Evolutionary conservation across 225 moss, liverwort and hornwort species (phyloP), one percentile per base, ranked within the genome.

Genomic region (Ulota crispa): DNA sequence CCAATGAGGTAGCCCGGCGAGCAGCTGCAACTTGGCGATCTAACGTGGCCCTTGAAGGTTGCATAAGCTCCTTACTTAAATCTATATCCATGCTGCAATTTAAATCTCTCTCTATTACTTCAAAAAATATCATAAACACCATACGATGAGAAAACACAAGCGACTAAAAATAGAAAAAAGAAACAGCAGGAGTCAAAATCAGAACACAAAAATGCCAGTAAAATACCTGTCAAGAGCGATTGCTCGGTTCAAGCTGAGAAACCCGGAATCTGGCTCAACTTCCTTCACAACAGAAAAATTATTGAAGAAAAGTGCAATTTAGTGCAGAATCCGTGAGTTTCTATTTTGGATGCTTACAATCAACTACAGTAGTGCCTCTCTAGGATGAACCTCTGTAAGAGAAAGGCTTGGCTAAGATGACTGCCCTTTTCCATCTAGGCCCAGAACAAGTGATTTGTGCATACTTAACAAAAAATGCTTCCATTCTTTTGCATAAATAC

Each of bases 61-160:
- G 91, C 93, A 87, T 88, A 24, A 99, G 89, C 88, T 95, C 96
- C 86, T 89, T 77, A 69, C 92, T 94, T 50, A 99, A 80, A 85
- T 99, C 99, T 75, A 99, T 89, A 72, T 99, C 94, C 88, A 99
- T 85, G 83, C 96, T 94, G 91, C 85, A 80, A 85, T 54, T 69
- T 59, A 73, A 76, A 52, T 19, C 11, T 31, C 32, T 24, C 21
- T 28, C 15, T 30, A 24, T 57, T 37, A 54, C 14, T 75, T 37
- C 31, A 75, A 24, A 30, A 36, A 9, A 26, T 12, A 24, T 50
- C 41, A 85, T 5, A 57, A 65, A 9, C 41, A 47, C 27, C 3
- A 34, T 0, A 26, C 12, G 6, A 19, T 7, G 53, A 68, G 10
- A 73, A 30, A 24, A 53, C 20, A 32, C 4, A n/a, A 45, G 3